These are phyloP conservation scores for Phialocephala subalpina DNA, from an alignment of 2,329 filamentous ascomycete genomes.

Conservation along the genomic window DNA sequence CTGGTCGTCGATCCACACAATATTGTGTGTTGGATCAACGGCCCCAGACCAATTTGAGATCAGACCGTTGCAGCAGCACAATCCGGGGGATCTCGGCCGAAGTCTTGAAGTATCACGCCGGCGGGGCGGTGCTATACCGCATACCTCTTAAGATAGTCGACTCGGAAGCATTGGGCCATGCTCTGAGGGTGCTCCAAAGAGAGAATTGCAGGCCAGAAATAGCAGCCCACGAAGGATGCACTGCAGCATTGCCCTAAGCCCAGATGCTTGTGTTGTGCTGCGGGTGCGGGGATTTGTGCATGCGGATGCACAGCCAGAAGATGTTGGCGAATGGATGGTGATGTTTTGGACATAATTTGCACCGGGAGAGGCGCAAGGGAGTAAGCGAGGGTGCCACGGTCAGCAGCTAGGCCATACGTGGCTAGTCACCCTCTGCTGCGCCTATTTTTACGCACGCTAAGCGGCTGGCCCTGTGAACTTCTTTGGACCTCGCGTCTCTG, in stretches of 20 bases:
- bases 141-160: background rate
- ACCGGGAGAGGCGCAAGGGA: background rate
- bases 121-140: slow-evolving; percentile 8
- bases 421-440: background rate
- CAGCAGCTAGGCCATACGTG: background rate
- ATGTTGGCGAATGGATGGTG: background rate
- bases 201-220: slow-evolving; percentile 15
- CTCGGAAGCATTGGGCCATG: background rate
- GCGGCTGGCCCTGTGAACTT: background rate
- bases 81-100: background rate
- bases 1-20: slow-evolving; percentile 2
- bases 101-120: background rate
- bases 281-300: slow-evolving; percentile 12
- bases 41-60: background rate
- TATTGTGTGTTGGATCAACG: background rate
- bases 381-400: background rate
- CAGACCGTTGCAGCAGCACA: background rate
- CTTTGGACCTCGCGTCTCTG: background rate
- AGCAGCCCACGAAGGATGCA: slow-evolving; percentile 15
- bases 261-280: slow-evolving; percentile 14
- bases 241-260: slow-evolving; percentile 5
- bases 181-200: background rate
- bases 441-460: slow-evolving; percentile 6
- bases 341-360: background rate
- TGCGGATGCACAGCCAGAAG: slow-evolving; percentile 13